Evolutionary conservation across 208 protist genomes (phyloP), one percentile per base, ranked within the genome.

Genomic region (Leishmania aethiopica): DNA sequence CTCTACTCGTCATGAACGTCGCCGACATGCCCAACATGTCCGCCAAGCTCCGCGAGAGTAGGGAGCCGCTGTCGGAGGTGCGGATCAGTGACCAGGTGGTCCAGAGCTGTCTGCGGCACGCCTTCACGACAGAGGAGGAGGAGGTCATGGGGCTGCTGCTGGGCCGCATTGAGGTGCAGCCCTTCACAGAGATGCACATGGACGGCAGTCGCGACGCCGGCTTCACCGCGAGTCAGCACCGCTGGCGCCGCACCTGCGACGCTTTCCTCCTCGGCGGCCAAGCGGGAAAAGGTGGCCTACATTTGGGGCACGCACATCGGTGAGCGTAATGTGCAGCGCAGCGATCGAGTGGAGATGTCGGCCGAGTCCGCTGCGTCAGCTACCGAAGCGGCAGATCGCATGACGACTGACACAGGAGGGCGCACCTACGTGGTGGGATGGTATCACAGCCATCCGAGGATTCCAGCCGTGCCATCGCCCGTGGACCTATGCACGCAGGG

Each of bases 401-500:
- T 93, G 19, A 79, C 88, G 40, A 19, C 17, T 1, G 66, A 78
- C 22, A 88, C 84, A 8, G 86, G 89, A 19, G 59, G 75, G 6
- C 60, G 15, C 5, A 95, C 91, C 17, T 84, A 86, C 22, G 93
- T 97, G 7, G 82, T 97, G 40, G 94, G 93, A 5, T 98, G 96
- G 96, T 97, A 96, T 85, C 96, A 98, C 88, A 95, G 88, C 75
- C 94, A 98, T 73, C 96, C 94, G 5, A 88, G 90, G 45, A 95
- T 97, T 49, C 94, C 91, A 3, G 88, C 86, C 15, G 90, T 89
- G 77, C 93, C 94, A 0, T 96, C 93, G 40, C 64, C 78, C 7
- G 89, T 97, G 1, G 96, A 98, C 82, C 80, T 97, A 32, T 60
- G 79, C 66, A 95, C 91, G 45, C 96, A 98, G 89, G 25, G n/a